A percentile compares a stretch with the other conserved stretches of the same genome.
Conservation (phyloP, 306 rosid species). For the Trifolium subterraneum region DNA sequence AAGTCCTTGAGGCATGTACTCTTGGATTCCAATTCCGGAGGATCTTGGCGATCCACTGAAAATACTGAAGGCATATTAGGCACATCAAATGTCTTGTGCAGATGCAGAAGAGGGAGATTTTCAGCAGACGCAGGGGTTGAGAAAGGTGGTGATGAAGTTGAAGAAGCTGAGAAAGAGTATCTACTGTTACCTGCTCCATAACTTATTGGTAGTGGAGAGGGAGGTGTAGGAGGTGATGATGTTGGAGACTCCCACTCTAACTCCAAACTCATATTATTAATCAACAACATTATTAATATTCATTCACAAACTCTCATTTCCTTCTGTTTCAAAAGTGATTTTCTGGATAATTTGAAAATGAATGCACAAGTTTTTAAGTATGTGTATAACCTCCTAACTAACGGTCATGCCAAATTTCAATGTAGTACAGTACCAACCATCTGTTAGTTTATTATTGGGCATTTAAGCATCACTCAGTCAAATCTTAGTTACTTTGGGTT, state of each 20-base stretch:
- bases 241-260: constrained; percentile 52
- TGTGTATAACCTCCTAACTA: neutral
- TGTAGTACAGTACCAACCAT: neutral
- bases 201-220: constrained; percentile 82
- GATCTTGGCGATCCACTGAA: constrained; percentile 56
- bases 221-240: constrained; percentile 87
- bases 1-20: constrained; percentile 67
- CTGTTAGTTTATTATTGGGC: neutral
- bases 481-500: constrained; percentile 3
- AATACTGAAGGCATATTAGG: constrained; percentile 47
- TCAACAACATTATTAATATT: constrained; percentile 9
- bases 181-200: constrained; percentile 64
- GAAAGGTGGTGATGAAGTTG: constrained; percentile 73
- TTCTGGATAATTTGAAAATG: neutral
- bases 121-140: constrained; percentile 61
- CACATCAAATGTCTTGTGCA: neutral
- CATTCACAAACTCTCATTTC: constrained; percentile 24
- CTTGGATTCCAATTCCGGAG: constrained; percentile 44
- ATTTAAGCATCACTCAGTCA: neutral
- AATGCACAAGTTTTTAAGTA: constrained; percentile 37
- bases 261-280: constrained; percentile 39
- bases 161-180: constrained; percentile 67
- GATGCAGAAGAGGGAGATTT: constrained; percentile 55
- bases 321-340: constrained; percentile 10
- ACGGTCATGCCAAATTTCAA: constrained; percentile 1